Evolutionary conservation across 805 yeast species (phyloP), one percentile per base, ranked within the genome.

Genomic region (Sugiyamaella mastotermitis): DNA sequence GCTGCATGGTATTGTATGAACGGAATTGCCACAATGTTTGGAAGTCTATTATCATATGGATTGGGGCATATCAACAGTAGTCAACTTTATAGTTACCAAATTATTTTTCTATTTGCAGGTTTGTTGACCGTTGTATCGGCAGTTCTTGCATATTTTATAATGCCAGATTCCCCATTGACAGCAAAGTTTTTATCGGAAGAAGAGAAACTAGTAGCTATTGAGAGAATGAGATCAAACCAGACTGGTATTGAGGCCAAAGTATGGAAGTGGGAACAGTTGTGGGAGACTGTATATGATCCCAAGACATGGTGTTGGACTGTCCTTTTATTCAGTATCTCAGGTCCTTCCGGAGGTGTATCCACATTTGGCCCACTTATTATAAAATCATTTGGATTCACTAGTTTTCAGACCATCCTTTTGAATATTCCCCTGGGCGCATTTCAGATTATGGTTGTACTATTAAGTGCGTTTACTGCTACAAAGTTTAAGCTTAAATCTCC

Each of bases 31-130:
- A 50, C 64, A 5, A 51, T 70, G 3, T 28, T 69, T 11, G 76
- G 77, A n/a, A 65, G 67, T 14, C 62, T 63, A 9, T 67, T 74
- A 35, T 73, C 77, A 1, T 73, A 71, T 49, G 76, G 74, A 2
- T 46, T 68, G 31, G 54, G 62, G 39, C 40, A 38, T 2, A 57
- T 49, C 53, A 46, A 5, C 55, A 51, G n/a, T 62, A 56, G 7
- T 7, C 18, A 27, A 11, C n/a, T n/a, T n/a, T 5, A 43, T 22
- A 53, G 3, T 35, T 62, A 22, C 50, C 52, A 4, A 35, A 66
- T 72, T 41, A 84, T 82, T 37, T 70, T 76, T 11, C 52, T 72
- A 29, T 69, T 77, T 37, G 66, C 72, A 39, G 85, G 83, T 32
- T 69, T 74, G 11, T 51, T 72, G 29, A 73, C 83, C 0, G 59